Evolutionary conservation across 768 basidiomycete genomes (phyloP).

Genomic region (Russula virescens): DNA sequence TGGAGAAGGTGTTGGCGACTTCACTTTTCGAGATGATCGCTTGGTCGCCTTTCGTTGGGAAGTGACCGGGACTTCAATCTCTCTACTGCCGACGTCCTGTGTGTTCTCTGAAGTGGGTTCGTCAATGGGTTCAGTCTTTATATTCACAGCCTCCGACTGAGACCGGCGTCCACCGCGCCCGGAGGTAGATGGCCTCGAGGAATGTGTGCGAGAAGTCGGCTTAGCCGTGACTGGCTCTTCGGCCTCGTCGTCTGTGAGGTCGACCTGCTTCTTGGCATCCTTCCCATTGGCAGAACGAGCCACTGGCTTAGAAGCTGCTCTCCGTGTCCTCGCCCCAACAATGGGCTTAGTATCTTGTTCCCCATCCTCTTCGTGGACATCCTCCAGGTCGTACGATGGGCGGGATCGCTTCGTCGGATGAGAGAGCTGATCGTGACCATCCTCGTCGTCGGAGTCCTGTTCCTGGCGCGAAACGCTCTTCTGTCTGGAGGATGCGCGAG

Average conservation of each 20-base stretch:
- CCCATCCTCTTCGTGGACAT: slow-evolving; percentile 23
- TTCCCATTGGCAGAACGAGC: neutral
- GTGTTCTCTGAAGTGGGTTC: slow-evolving; percentile 16
- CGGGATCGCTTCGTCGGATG: slow-evolving; percentile 20
- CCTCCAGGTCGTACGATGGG: slow-evolving; percentile 15
- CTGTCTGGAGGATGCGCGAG: slow-evolving; percentile 16
- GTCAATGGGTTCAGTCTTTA: slow-evolving; percentile 19
- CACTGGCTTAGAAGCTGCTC: neutral
- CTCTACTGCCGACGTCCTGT: slow-evolving; percentile 4
- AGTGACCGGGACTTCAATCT: neutral
- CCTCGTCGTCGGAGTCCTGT: slow-evolving; percentile 12
- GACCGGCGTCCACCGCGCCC: slow-evolving; percentile 20
- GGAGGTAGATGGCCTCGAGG: slow-evolving; percentile 14
- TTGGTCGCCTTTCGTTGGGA: slow-evolving; percentile 4
- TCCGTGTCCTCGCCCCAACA: neutral
- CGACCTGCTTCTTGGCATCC: neutral
- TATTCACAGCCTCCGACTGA: slow-evolving; percentile 9
- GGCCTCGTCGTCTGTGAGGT: slow-evolving; percentile 7
- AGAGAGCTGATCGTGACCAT: slow-evolving; percentile 16
- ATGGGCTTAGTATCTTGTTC: slow-evolving; percentile 16
- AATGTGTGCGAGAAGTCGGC: slow-evolving; percentile 8
- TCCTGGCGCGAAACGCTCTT: slow-evolving; percentile 5
- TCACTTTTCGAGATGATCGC: slow-evolving; percentile 7
- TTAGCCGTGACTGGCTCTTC: slow-evolving; percentile 1
- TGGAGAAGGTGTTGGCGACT: slow-evolving; percentile 2